These are phyloP conservation scores for Scopulariopsis brevicaulis DNA, from an alignment of 2,329 filamentous ascomycete genomes.

Conservation along the genomic window DNA sequence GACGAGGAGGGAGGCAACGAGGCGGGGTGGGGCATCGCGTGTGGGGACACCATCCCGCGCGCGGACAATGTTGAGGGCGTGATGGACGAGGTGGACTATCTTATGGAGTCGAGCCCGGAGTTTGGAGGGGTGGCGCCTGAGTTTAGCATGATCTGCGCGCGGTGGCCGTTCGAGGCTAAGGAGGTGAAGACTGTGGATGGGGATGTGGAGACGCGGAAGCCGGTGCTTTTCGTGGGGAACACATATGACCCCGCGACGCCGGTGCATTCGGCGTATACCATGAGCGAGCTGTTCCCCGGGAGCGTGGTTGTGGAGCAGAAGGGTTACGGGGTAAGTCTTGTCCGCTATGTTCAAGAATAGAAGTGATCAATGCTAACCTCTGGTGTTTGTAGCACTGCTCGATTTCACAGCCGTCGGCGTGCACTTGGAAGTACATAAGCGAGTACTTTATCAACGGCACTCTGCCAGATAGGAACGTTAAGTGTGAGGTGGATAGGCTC, in stretches of 20 bases:
- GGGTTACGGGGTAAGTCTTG: slow-evolving; percentile 32
- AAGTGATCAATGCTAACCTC: not conserved
- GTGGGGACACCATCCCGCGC: slow-evolving; percentile 19
- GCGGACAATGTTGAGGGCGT: slow-evolving; percentile 3
- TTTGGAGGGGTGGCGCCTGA: not conserved
- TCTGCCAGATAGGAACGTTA: not conserved
- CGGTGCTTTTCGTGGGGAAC: slow-evolving; percentile 33
- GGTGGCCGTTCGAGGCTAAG: slow-evolving; percentile 23
- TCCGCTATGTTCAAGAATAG: not conserved
- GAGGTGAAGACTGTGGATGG: slow-evolving; percentile 15
- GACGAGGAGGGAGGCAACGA: slow-evolving; percentile 12
- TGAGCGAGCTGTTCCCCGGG: slow-evolving; percentile 29
- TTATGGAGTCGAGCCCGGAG: not conserved
- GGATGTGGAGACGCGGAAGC: slow-evolving; percentile 23
- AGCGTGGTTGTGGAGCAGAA: slow-evolving; percentile 36
- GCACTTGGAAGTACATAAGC: not conserved
- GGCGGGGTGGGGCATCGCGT: slow-evolving; percentile 29
- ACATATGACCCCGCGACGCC: slow-evolving; percentile 35
- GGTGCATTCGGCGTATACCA: slow-evolving; percentile 28
- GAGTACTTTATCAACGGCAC: not conserved
- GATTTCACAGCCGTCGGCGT: not conserved
- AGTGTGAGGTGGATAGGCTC: not conserved
- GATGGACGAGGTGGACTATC: not conserved
- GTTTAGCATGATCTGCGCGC: slow-evolving; percentile 17
- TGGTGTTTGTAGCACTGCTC: not conserved